Base-by-base conservation (phyloP, 495 filamentous ascomycete species). In the Penicillium riverlandense region DNA sequence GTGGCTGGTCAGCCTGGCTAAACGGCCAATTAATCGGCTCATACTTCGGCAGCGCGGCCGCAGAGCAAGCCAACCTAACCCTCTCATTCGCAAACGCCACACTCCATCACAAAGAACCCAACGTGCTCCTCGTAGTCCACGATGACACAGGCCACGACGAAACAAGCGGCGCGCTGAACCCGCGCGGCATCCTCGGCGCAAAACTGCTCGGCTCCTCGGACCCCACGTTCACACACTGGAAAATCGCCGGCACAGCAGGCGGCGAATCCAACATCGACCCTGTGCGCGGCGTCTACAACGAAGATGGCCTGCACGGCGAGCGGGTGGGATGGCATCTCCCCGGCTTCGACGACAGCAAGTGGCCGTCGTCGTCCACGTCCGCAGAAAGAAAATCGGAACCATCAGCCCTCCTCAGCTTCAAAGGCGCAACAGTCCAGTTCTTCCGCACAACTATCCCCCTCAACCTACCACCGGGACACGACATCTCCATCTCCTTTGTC, bases 141-240 rank as follows among this genome's bases (percentile, higher is more conserved):
- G 86, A 89, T 54, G 75, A 85, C 57, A 86, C 82, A 63, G 84
- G 84, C 31, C 67, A 85, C 15, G 73, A 84, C 50, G 74, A 80
- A 58, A 78, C 84, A 53, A 75, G 65, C 54, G 59, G 66, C 7
- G 83, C 82, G 63, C 84, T 88, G 48, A 69, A 69, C 38, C 85
- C 85, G 2, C 73, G 84, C 35, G 85, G 85, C 4, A 82, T 88
- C 38, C 51, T 85, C 11, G 65, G 77, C 45, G 84, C 79, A 38
- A 54, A 52, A 1, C 62, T 78, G 27, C 59, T 67, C 11, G 63
- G 67, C 34, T 52, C 55, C 2, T 51, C 68, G 10, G 22, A 6
- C 22, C 67, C 60, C 8, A 35, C 69, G 31, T 72, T 62, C 43
- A 61, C 81, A 8, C 70, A 70, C 37, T 89, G 86, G 86, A 85